A percentile compares a stretch with the other conserved stretches of the same genome.
phyloP scores from a whole-genome alignment of 805 yeast species.

The Sungouiella thailandica region DNA sequence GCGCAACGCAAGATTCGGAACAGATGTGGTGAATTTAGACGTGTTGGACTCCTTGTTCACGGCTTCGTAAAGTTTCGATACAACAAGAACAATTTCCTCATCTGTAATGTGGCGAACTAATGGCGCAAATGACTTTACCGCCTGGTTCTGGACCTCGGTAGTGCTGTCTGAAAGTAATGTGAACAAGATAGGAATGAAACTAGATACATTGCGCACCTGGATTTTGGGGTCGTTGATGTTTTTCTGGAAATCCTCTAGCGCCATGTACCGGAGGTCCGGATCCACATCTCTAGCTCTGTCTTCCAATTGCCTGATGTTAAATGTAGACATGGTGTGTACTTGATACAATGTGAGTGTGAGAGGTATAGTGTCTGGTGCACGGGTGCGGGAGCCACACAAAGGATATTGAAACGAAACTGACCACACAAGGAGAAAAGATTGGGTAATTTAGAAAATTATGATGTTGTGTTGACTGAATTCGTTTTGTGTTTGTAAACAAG shows the following conservation, averaged over 20 bases:
- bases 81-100: constrained; percentile 25
- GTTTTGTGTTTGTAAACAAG: too few species aligned
- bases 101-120: constrained; percentile 34
- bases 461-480: too few species aligned
- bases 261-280: constrained; percentile 83
- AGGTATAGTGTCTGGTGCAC: not conserved
- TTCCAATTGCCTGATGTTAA: constrained; percentile 26
- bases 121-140: constrained; percentile 54
- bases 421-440: too few species aligned
- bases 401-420: too few species aligned
- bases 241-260: constrained; percentile 65
- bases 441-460: not conserved
- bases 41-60: constrained; percentile 13
- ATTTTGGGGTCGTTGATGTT: constrained; percentile 23
- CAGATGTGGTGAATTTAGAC: constrained; percentile 39
- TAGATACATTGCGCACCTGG: constrained; percentile 21
- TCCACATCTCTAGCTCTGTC: constrained; percentile 61
- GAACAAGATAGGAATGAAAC: constrained; percentile 37
- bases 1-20: constrained; percentile 50
- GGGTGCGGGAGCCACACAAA: too few species aligned
- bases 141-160: constrained; percentile 71
- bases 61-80: constrained; percentile 22
- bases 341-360: not conserved
- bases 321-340: constrained; percentile 4
- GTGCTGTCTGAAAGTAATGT: constrained; percentile 53